These are phyloP conservation scores for Fusarium pseudograminearum DNA, from an alignment of 2,329 filamentous ascomycete species.

Conservation along the genomic window DNA sequence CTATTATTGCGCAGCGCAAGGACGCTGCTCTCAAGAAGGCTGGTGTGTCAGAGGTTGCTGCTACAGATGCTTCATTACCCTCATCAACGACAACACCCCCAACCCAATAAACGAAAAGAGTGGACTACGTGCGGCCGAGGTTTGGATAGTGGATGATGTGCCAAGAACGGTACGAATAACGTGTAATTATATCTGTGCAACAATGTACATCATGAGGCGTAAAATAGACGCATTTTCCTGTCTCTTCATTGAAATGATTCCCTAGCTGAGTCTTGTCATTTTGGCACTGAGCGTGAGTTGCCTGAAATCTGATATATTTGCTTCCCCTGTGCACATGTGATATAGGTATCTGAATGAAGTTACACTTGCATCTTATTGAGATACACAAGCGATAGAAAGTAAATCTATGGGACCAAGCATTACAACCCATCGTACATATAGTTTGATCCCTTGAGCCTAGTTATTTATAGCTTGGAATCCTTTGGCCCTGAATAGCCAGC, in stretches of 20 bases:
- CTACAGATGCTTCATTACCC: slow-evolving; percentile 35
- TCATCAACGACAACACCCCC: slow-evolving; percentile 34
- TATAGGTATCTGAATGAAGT: neutral
- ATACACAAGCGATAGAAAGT: neutral
- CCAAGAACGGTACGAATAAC: slow-evolving; percentile 33
- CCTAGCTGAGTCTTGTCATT: neutral
- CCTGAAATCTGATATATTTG: neutral
- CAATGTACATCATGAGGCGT: slow-evolving; percentile 51
- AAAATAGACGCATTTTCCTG: slow-evolving; percentile 47
- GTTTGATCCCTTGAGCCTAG: neutral
- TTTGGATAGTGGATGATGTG: slow-evolving; percentile 33
- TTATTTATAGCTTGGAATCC: slow-evolving; percentile 6
- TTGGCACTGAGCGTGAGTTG: neutral
- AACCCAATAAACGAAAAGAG: slow-evolving; percentile 33
- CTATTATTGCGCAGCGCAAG: slow-evolving; percentile 69
- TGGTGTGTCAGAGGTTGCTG: slow-evolving; percentile 52
- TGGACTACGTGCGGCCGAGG: slow-evolving; percentile 6
- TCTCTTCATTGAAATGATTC: slow-evolving; percentile 14
- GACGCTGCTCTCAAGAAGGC: slow-evolving; percentile 55
- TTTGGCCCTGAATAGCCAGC: neutral
- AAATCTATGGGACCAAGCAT: neutral
- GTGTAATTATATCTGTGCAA: slow-evolving; percentile 52
- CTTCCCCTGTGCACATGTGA: neutral
- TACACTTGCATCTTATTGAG: neutral
- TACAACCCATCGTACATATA: neutral